Evolutionary conservation across 2,329 filamentous ascomycete genomes (phyloP).

Genomic region (Arthrinium phaeospermum): DNA sequence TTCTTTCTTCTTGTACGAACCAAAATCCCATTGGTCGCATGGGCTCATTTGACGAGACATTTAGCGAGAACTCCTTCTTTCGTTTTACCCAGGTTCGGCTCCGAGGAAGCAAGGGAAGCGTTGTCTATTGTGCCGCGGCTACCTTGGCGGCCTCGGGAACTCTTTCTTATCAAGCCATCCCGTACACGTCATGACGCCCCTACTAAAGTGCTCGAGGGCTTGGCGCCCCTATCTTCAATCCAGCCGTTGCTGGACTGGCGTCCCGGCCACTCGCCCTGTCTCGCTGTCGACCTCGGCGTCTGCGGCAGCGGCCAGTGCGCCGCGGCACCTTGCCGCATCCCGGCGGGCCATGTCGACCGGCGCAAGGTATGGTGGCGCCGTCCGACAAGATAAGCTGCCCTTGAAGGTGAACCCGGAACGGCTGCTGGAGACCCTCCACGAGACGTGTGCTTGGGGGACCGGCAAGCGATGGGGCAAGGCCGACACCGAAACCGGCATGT

Average conservation of each 20-base stretch:
- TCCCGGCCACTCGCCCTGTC: neutral
- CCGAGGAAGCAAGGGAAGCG: neutral
- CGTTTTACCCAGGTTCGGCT: neutral
- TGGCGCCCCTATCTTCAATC: neutral
- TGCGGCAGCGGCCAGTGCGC: neutral
- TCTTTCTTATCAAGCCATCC: neutral
- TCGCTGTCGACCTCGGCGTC: neutral
- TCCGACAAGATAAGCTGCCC: neutral
- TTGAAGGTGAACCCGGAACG: slow-evolving; percentile 60
- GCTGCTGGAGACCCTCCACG: slow-evolving; percentile 67
- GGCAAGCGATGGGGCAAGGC: slow-evolving; percentile 61
- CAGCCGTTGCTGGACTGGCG: neutral
- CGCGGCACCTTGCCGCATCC: neutral
- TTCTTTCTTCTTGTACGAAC: neutral
- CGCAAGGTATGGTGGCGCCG: neutral
- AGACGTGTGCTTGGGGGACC: slow-evolving; percentile 70
- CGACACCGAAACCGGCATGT: slow-evolving; percentile 76
- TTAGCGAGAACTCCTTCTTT: neutral
- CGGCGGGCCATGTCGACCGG: neutral
- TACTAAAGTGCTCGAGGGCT: neutral
- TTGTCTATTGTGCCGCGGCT: neutral
- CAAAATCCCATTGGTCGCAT: neutral
- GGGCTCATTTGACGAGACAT: neutral
- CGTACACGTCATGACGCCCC: neutral
- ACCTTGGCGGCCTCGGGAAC: neutral